These are phyloP conservation scores for Colletotrichum falcatum DNA, from an alignment of 2,329 filamentous ascomycete genomes.

Conservation along the genomic window DNA sequence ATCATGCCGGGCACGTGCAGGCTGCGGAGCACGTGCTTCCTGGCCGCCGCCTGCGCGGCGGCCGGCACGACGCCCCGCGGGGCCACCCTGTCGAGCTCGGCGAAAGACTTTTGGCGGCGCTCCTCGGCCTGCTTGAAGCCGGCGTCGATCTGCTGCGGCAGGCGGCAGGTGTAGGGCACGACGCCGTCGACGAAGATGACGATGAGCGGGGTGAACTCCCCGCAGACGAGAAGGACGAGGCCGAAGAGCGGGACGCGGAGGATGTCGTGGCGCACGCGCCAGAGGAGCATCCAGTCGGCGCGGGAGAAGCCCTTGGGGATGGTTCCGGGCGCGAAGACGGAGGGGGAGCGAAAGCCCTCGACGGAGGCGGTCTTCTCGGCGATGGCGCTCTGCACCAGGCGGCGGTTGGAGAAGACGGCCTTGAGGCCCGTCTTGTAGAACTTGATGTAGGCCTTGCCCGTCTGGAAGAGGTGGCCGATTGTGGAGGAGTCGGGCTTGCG, in stretches of 20 bases:
- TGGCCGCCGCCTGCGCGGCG: slow-evolving; percentile 44
- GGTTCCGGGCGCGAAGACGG: slow-evolving; percentile 50
- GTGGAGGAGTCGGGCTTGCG: slow-evolving; percentile 59
- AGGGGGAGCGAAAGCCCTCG: slow-evolving; percentile 68
- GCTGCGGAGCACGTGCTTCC: slow-evolving; percentile 55
- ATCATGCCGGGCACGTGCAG: slow-evolving; percentile 59
- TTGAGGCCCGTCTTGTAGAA: slow-evolving; percentile 93
- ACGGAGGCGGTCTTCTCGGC: slow-evolving; percentile 60
- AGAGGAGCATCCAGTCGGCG: slow-evolving; percentile 76
- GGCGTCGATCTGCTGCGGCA: slow-evolving; percentile 77
- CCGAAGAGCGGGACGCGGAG: slow-evolving; percentile 83
- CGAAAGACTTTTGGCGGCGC: slow-evolving; percentile 63
- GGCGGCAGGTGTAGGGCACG: slow-evolving; percentile 85
- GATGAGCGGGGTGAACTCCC: slow-evolving; percentile 87
- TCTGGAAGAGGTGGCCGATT: slow-evolving; percentile 58
- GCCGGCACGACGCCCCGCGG: slow-evolving; percentile 51
- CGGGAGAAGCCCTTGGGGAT: slow-evolving; percentile 62
- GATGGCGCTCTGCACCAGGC: slow-evolving; percentile 60
- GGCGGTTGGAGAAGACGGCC: slow-evolving; percentile 77
- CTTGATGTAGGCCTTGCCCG: slow-evolving; percentile 79
- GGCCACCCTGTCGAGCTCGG: slow-evolving; percentile 51
- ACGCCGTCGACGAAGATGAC: slow-evolving; percentile 77
- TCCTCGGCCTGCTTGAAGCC: slow-evolving; percentile 67
- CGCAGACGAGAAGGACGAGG: slow-evolving; percentile 80
- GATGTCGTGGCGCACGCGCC: slow-evolving; percentile 77